These are phyloP conservation scores for Solanum clarkiae DNA, from an alignment of 257 asterid species.

Conservation along the genomic window DNA sequence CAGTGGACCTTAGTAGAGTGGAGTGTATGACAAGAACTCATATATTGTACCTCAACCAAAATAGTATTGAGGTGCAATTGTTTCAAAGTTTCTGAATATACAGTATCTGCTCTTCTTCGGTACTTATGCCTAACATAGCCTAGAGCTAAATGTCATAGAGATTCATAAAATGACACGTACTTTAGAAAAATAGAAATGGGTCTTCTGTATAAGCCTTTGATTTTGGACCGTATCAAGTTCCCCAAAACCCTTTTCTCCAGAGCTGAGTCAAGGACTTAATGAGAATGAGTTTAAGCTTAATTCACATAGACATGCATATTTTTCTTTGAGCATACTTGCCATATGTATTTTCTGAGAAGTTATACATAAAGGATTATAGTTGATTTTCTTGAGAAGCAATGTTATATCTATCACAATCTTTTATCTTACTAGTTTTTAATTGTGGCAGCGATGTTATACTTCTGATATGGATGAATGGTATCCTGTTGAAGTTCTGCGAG, in stretches of 20 bases:
- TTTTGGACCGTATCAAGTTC: background rate
- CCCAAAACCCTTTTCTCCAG: background rate
- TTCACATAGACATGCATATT: background rate
- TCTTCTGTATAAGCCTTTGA: background rate
- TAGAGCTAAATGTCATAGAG: background rate
- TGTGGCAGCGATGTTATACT: slow-evolving; percentile 46
- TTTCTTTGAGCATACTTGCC: background rate
- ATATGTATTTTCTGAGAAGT: background rate
- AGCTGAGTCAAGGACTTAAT: background rate
- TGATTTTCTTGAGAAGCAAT: background rate
- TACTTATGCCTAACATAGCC: background rate
- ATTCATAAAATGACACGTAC: background rate
- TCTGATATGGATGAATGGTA: slow-evolving; percentile 29
- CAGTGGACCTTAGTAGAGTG: background rate
- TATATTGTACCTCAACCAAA: background rate
- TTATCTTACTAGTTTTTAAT: background rate
- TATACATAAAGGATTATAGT: background rate
- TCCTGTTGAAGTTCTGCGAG: slow-evolving; percentile 18
- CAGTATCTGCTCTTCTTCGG: background rate
- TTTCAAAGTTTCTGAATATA: background rate
- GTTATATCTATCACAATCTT: background rate
- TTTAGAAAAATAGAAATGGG: background rate
- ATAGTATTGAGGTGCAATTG: background rate
- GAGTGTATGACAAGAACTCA: background rate
- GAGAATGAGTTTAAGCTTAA: background rate